Conservation (phyloP, 2,329 filamentous ascomycete species). For the Cadophora sp. region DNA sequence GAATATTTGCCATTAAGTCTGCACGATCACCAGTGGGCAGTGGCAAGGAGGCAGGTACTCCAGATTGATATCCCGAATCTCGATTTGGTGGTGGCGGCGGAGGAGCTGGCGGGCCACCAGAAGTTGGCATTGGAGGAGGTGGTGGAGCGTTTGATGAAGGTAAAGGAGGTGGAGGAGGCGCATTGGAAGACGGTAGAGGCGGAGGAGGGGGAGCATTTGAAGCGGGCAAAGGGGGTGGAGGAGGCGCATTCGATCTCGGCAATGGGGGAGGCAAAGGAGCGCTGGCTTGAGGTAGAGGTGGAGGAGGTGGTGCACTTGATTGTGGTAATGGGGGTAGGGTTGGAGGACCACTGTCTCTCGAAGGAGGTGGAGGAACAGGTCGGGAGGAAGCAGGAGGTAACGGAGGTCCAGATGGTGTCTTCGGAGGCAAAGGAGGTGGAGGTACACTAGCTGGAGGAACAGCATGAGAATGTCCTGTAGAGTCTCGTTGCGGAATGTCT, state of each 20-base stretch:
- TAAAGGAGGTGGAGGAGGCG: slow-evolving; percentile 33
- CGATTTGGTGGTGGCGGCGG: slow-evolving; percentile 61
- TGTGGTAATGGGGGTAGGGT: slow-evolving; percentile 48
- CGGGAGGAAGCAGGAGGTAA: slow-evolving; percentile 59
- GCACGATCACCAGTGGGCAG: slow-evolving; percentile 56
- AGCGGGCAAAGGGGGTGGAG: slow-evolving; percentile 47
- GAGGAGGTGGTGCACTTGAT: slow-evolving; percentile 51
- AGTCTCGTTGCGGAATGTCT: slow-evolving; percentile 57
- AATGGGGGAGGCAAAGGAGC: slow-evolving; percentile 48
- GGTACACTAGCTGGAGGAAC: slow-evolving; percentile 45
- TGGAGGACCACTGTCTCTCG: slow-evolving; percentile 40
- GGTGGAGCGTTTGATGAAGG: slow-evolving; percentile 52
- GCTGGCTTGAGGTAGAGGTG: slow-evolving; percentile 43
- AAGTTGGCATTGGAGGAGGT: slow-evolving; percentile 47
- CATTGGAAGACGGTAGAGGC: slow-evolving; percentile 39
- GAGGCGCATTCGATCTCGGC: slow-evolving; percentile 45
- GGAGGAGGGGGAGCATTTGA: slow-evolving; percentile 55
- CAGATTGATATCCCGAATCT: slow-evolving; percentile 64
- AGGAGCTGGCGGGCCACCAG: slow-evolving; percentile 56
- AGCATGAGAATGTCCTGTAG: slow-evolving; percentile 48
- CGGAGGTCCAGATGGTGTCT: slow-evolving; percentile 53
- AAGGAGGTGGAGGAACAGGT: slow-evolving; percentile 60
- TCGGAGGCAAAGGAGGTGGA: slow-evolving; percentile 53
- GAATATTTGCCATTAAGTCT: slow-evolving; percentile 75
- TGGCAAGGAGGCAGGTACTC: slow-evolving; percentile 55